phyloP scores from a whole-genome alignment of 768 basidiomycete genomes.

The Psilocybe cyanescens region DNA sequence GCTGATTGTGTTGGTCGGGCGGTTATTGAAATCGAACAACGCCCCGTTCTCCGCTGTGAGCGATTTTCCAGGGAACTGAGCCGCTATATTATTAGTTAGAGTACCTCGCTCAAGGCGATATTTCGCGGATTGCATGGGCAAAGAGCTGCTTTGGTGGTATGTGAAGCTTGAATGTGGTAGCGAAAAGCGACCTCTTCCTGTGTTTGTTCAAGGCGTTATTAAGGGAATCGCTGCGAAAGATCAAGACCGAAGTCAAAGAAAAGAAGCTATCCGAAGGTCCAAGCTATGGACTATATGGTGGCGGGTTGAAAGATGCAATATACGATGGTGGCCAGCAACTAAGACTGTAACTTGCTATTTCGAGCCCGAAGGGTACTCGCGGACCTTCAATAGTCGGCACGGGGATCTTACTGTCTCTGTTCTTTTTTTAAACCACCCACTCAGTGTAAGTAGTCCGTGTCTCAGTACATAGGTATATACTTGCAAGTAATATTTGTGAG shows the following conservation, averaged over 20 bases:
- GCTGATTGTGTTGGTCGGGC: slow-evolving; percentile 45
- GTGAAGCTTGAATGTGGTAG: too few relatives aligned
- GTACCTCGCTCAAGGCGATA: slow-evolving; percentile 22
- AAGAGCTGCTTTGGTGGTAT: background rate
- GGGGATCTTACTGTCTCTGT: too few relatives aligned
- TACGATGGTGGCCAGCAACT: background rate
- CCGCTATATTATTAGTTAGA: background rate
- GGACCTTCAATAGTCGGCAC: background rate
- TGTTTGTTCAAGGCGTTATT: background rate
- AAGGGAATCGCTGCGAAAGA: background rate
- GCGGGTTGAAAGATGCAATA: background rate
- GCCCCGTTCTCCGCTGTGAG: slow-evolving; percentile 9
- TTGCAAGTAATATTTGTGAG: too few relatives aligned
- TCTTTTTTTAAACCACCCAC: too few relatives aligned
- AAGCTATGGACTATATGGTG: background rate
- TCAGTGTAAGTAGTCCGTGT: too few relatives aligned
- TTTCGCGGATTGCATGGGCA: slow-evolving; percentile 22
- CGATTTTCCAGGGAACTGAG: slow-evolving; percentile 1
- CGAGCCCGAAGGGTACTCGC: background rate
- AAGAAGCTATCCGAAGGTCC: background rate
- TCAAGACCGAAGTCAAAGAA: background rate
- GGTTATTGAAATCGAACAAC: slow-evolving; percentile 18
- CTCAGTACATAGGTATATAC: too few relatives aligned
- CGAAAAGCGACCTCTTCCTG: too few relatives aligned
- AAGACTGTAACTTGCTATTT: background rate